Conservation (phyloP, 768 basidiomycete genomes). For the Mycena vitilis region DNA sequence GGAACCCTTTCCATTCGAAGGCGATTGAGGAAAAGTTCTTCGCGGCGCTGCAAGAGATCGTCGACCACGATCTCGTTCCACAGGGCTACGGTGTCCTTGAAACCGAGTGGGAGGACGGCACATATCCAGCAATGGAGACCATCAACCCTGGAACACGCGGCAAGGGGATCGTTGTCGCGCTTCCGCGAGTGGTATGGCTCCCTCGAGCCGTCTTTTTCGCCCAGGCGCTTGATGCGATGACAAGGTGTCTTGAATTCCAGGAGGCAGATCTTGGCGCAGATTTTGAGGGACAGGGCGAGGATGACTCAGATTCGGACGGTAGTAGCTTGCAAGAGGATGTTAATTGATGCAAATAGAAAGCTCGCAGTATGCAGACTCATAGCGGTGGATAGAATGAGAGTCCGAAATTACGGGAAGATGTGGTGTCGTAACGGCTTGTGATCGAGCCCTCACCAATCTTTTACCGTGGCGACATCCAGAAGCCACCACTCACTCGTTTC, state of each 20-base stretch:
- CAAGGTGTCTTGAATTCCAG: background rate
- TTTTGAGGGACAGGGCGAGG: too few species aligned
- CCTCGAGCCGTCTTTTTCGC: conserved; percentile 1
- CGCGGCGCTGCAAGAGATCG: background rate
- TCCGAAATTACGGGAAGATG: too few species aligned
- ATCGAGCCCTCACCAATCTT: too few species aligned
- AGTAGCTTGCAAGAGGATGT: background rate
- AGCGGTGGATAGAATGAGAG: too few species aligned
- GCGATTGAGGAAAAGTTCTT: too few species aligned
- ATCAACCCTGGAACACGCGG: conserved; percentile 10
- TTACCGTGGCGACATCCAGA: too few species aligned
- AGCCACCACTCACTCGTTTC: too few species aligned
- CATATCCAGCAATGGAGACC: background rate
- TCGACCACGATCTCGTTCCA: background rate
- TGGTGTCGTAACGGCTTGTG: too few species aligned
- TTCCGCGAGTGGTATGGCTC: conserved; percentile 5
- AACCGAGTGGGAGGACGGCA: conserved; percentile 7
- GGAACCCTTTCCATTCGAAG: too few species aligned
- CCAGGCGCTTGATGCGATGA: conserved; percentile 5
- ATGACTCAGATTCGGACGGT: too few species aligned
- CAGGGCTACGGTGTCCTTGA: background rate
- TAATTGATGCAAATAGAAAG: too few species aligned
- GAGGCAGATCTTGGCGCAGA: background rate
- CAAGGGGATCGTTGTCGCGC: conserved; percentile 4
- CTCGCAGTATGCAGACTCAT: too few species aligned